A percentile compares a stretch with the other conserved stretches of the same genome.
These are phyloP conservation scores for Ambrosiella xylebori DNA, from an alignment of 2,329 filamentous ascomycete species.

Conservation along the genomic window DNA sequence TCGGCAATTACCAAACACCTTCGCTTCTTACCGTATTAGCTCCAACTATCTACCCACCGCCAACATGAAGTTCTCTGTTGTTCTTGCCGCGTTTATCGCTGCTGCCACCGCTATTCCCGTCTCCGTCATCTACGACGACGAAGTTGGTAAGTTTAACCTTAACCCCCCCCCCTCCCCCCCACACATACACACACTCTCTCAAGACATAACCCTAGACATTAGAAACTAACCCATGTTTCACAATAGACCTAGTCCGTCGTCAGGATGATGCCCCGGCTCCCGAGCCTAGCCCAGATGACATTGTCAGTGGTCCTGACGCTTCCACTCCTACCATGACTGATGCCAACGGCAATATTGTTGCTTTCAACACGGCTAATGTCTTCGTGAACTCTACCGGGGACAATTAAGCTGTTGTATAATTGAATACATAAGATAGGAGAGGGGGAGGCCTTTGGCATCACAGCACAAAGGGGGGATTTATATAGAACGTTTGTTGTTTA, in stretches of 20 bases:
- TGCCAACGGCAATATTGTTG: slow-evolving; percentile 26
- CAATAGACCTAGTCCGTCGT: slow-evolving; percentile 13
- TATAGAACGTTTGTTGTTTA: background rate
- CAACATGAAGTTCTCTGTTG: slow-evolving; percentile 37
- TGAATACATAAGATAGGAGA: background rate
- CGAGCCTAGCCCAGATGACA: slow-evolving; percentile 6
- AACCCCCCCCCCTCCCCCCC: background rate
- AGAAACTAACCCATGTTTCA: no score
- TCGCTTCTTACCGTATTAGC: background rate
- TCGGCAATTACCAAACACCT: background rate
- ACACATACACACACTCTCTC: no score
- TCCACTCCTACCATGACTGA: slow-evolving; percentile 30
- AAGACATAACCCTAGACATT: no score
- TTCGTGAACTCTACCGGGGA: slow-evolving; percentile 20
- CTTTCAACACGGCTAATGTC: slow-evolving; percentile 28
- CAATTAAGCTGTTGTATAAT: slow-evolving; percentile 7
- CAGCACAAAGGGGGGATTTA: background rate
- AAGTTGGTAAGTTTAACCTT: background rate
- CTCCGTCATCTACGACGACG: background rate
- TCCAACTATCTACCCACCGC: slow-evolving; percentile 14
- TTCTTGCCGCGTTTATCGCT: slow-evolving; percentile 30
- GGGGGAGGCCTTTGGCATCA: background rate
- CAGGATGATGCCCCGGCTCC: slow-evolving; percentile 15
- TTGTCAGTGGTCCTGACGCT: slow-evolving; percentile 18
- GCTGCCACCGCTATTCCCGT: slow-evolving; percentile 26